phyloP scores from a whole-genome alignment of 768 basidiomycete species.

The Pleurotus giganteus region DNA sequence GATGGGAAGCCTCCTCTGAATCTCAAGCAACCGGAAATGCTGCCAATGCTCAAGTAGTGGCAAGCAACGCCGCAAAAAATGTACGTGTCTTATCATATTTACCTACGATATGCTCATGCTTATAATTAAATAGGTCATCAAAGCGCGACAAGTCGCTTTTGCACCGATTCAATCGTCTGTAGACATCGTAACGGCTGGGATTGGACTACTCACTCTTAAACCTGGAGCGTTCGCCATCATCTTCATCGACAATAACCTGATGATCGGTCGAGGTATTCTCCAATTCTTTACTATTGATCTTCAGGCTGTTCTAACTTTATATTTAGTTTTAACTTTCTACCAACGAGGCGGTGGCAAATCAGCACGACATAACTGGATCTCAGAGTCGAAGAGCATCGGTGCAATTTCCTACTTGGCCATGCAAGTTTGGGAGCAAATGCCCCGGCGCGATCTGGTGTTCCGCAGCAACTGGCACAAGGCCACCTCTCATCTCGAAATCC shows the following conservation, averaged over 20 bases:
- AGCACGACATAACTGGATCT: constrained; percentile 11
- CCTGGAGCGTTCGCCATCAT: constrained; percentile 13
- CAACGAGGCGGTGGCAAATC: constrained; percentile 11
- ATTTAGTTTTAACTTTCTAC: constrained; percentile 8
- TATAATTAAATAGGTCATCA: constrained; percentile 7
- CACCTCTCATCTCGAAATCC: not conserved
- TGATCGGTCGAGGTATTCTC: constrained; percentile 13
- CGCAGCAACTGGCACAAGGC: not conserved
- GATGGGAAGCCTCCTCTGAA: constrained; percentile 7
- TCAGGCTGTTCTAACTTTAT: no score
- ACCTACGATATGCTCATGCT: not conserved
- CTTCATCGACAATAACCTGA: constrained; percentile 1
- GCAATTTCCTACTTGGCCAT: constrained; percentile 10
- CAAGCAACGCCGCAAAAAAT: constrained; percentile 9
- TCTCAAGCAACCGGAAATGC: constrained; percentile 14
- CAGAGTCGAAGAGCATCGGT: constrained; percentile 3
- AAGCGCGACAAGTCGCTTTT: constrained; percentile 11
- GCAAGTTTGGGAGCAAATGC: constrained; percentile 7
- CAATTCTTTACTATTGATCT: no score
- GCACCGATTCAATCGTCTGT: constrained; percentile 3
- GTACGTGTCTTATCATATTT: constrained; percentile 5
- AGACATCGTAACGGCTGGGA: constrained; percentile 9
- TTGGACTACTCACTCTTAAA: constrained; percentile 5
- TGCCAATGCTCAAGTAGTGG: constrained; percentile 18
- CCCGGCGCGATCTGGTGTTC: not conserved